Evolutionary conservation across 768 basidiomycete species (phyloP).

Genomic region (Mycena rosella): DNA sequence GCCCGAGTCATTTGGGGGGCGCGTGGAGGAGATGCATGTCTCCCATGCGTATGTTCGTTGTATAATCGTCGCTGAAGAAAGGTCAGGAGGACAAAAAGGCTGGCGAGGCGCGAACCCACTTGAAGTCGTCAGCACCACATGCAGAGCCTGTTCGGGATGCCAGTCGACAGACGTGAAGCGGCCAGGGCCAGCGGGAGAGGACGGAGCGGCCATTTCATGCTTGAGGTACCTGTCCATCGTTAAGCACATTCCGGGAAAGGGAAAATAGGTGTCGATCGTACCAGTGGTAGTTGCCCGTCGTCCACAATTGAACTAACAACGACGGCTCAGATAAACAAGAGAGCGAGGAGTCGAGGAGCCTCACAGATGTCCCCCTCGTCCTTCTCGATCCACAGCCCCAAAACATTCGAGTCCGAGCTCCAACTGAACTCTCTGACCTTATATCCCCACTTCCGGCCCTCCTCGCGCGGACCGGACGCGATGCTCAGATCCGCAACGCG

Average conservation of each 20-base stretch:
- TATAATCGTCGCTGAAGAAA: conserved; percentile 62
- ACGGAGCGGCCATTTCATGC: conserved; percentile 78
- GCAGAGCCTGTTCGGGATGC: conserved; percentile 87
- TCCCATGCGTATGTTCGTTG: conserved; percentile 83
- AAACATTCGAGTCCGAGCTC: conserved; percentile 89
- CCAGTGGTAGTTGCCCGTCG: conserved; percentile 96
- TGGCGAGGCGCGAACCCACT: conserved; percentile 57
- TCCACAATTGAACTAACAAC: conserved; percentile 89
- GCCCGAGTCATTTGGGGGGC: conserved; percentile 82
- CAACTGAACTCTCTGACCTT: conserved; percentile 83
- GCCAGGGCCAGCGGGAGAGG: conserved; percentile 45
- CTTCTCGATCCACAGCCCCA: conserved; percentile 87
- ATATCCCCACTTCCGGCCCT: conserved; percentile 70
- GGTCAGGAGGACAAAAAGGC: conserved; percentile 7
- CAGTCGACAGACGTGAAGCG: conserved; percentile 84
- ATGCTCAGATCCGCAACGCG: conserved; percentile 50
- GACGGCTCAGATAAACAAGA: conserved; percentile 21
- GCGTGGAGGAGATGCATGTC: conserved; percentile 69
- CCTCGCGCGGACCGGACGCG: conserved; percentile 50
- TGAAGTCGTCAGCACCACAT: conserved; percentile 73
- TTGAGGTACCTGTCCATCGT: conserved; percentile 83
- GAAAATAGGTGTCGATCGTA: conserved; percentile 41
- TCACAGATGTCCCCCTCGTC: conserved; percentile 78
- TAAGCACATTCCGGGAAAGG: not conserved
- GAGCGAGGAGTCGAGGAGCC: conserved; percentile 40